Evolutionary conservation across 2,329 filamentous ascomycete genomes (phyloP), one percentile per base, ranked within the genome.

Genomic region (Teratosphaeriaceae sp.): DNA sequence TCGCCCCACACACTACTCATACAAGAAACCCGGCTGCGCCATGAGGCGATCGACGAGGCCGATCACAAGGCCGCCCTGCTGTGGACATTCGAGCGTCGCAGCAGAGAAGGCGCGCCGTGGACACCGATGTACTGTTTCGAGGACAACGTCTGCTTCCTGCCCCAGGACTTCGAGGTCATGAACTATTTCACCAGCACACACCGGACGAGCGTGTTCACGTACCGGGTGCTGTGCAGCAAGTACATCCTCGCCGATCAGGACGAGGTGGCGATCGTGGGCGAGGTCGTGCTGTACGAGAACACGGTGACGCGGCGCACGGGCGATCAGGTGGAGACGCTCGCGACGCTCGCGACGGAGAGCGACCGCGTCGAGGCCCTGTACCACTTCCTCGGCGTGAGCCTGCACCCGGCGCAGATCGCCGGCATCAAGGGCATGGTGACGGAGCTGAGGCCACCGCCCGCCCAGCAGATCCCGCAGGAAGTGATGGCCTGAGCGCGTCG

Each of bases 71-170:
- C 42, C 11, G 62, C 67, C 37, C 61, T 66, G 13, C 46, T 70
- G 3, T 72, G 69, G 68, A 61, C 70, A 1, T 67, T 66, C 33
- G 63, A 71, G 39, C 53, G 61, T 44, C 58, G 40, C 48, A 46
- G 34, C 15, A 31, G 45, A 11, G 37, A 61, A 0, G 64, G 71
- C 1, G 65, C 62, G 31, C 65, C 68, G 2, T 88, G 82, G 77
- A 66, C 71, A 21, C 65, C 75, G 2, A 74, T 71, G 43, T 86
- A 85, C 60, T 76, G 72, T 47, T 88, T 87, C 58, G 71, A 73
- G 2, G 78, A 84, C 29, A 34, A 42, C 42, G 63, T 74, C 19
- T 81, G 85, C 59, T 84, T 82, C 59, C 57, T 76, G 22, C 71
- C 70, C 6, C 59, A 64, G 27, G 82, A 85, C 60, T 85, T 79